Conservation (phyloP, 345 rosid species). For the Theobroma cacao region DNA sequence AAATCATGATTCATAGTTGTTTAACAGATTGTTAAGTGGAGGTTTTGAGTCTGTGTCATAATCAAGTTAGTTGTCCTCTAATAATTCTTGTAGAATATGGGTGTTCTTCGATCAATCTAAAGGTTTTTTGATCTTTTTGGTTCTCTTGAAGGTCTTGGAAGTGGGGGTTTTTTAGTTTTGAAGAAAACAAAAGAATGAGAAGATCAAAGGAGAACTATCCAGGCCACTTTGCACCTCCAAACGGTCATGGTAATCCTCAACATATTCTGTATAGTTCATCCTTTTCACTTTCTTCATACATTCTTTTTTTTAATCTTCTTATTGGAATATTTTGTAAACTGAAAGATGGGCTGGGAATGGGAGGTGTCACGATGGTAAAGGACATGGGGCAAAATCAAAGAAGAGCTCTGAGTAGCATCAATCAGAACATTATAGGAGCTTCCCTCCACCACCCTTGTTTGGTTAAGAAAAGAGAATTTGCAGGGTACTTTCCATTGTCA, state of each 20-base stretch:
- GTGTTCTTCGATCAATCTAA: neutral
- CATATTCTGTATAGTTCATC: neutral
- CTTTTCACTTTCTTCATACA: neutral
- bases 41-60: neutral
- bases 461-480: neutral
- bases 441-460: neutral
- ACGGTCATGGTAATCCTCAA: neutral
- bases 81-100: constrained; percentile 2
- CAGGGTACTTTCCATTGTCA: neutral
- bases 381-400: neutral
- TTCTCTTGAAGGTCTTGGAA: constrained; percentile 1
- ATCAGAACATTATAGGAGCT: constrained; percentile 5
- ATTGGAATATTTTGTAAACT: neutral
- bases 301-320: neutral
- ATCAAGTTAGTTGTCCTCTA: neutral
- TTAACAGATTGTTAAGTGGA: neutral
- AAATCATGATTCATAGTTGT: neutral
- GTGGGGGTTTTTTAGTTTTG: neutral
- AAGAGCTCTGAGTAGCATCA: neutral
- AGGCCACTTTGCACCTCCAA: neutral
- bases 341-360: neutral
- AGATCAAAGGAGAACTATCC: constrained; percentile 14
- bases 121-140: neutral
- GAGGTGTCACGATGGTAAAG: neutral
- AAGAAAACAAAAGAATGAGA: constrained; percentile 9